Conservation (phyloP, 768 basidiomycete species). For the Scleroderma bovista region DNA sequence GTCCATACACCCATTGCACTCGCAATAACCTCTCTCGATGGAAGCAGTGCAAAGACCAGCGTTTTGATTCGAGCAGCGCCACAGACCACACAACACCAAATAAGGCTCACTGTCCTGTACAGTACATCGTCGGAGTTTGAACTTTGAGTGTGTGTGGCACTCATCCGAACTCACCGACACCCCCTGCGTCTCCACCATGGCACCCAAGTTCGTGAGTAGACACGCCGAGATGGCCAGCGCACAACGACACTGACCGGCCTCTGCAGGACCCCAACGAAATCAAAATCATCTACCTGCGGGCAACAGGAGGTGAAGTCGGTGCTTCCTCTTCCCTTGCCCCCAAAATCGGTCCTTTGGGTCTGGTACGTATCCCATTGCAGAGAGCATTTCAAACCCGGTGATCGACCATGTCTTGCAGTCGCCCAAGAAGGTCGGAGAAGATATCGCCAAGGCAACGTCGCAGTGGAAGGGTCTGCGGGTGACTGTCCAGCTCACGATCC, state of each 20-base stretch:
- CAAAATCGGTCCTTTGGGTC: constrained; percentile 99
- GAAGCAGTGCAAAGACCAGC: constrained; percentile 11
- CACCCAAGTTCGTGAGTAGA: constrained; percentile 67
- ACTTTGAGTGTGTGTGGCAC: constrained; percentile 43
- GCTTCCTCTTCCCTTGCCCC: constrained; percentile 97
- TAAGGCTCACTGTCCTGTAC: constrained; percentile 40
- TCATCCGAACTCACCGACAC: constrained; percentile 8
- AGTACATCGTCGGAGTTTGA: constrained; percentile 47
- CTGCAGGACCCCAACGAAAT: constrained; percentile 93
- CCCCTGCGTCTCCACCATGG: constrained; percentile 44
- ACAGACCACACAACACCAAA: constrained; percentile 35
- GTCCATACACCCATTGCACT: constrained; percentile 80
- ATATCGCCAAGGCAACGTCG: constrained; percentile 97
- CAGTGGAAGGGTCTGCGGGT: constrained; percentile 99
- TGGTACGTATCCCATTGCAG: constrained; percentile 52
- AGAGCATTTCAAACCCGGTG: neutral
- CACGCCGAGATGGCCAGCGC: too few species aligned
- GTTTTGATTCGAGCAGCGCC: neutral
- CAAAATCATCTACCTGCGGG: constrained; percentile 98
- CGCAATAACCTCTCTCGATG: constrained; percentile 19
- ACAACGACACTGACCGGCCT: constrained; percentile 2
- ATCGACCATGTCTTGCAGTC: constrained; percentile 51
- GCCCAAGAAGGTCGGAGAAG: constrained; percentile 99
- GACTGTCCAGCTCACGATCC: constrained; percentile 97
- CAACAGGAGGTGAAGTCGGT: constrained; percentile 99